Percentiles rank a stretch among this genome's conserved stretches.
phyloP scores from a whole-genome alignment of 345 rosid genomes.

The Clausena lansium region DNA sequence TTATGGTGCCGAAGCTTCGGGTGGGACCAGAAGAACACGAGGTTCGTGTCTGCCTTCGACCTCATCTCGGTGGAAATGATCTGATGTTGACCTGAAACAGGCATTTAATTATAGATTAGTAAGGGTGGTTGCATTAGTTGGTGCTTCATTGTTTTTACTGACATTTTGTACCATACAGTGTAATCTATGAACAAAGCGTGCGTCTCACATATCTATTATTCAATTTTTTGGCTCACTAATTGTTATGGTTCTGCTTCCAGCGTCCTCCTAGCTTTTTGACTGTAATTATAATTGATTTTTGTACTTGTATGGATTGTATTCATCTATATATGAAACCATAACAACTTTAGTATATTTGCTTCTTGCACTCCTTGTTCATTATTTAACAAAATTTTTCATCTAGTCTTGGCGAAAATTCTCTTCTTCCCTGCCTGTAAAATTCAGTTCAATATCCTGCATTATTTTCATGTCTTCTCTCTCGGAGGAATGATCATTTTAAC shows the following conservation, averaged over 20 bases:
- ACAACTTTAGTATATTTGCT: neutral
- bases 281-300: constrained; percentile 16
- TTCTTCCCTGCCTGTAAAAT: neutral
- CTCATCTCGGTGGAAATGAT: constrained; percentile 66
- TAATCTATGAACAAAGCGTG: constrained; percentile 28
- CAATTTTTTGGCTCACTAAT: constrained; percentile 18
- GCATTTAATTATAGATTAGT: constrained; percentile 3
- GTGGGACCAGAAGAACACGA: constrained; percentile 94
- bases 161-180: constrained; percentile 28
- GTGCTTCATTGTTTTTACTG: constrained; percentile 28
- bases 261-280: constrained; percentile 14
- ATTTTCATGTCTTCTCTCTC: no score
- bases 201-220: constrained; percentile 12
- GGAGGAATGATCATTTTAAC: no score
- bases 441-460: no score
- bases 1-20: constrained; percentile 85
- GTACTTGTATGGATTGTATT: constrained; percentile 8
- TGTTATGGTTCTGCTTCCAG: constrained; percentile 13
- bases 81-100: constrained; percentile 66
- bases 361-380: neutral
- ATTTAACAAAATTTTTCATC: neutral
- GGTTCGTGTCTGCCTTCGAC: constrained; percentile 89
- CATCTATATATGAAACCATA: neutral
- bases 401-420: neutral
- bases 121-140: constrained; percentile 19